These are phyloP conservation scores for Monosiga brevicollis DNA, from an alignment of 78 protist species.

Conservation along the genomic window DNA sequence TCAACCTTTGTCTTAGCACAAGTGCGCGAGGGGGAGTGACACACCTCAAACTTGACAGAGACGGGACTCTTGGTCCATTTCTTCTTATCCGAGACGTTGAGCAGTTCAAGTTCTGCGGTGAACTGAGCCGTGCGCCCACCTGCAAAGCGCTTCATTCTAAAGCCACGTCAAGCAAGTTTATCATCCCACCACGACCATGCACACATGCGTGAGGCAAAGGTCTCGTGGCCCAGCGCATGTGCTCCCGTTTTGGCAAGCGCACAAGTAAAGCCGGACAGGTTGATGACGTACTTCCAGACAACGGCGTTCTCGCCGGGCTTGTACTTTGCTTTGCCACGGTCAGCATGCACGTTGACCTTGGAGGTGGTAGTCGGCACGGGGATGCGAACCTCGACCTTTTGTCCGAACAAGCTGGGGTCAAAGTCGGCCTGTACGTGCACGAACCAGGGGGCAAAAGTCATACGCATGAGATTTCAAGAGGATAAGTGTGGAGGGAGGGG, in stretches of 20 bases:
- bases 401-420: slow-evolving; percentile 24
- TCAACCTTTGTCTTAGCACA: neutral
- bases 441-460: slow-evolving; percentile 41
- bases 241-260: too few species aligned
- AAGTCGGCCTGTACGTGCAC: slow-evolving; percentile 50
- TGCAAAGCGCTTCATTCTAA: slow-evolving; percentile 11
- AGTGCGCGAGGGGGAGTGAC: neutral
- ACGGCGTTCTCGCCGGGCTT: slow-evolving; percentile 74
- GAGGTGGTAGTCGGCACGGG: slow-evolving; percentile 93
- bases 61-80: slow-evolving; percentile 91
- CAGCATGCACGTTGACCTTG: slow-evolving; percentile 33
- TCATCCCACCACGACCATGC: neutral
- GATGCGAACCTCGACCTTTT: slow-evolving; percentile 43
- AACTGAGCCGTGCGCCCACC: slow-evolving; percentile 33
- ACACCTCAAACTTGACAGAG: slow-evolving; percentile 81
- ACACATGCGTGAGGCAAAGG: neutral
- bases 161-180: neutral
- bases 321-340: slow-evolving; percentile 84
- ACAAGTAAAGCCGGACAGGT: neutral
- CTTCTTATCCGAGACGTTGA: slow-evolving; percentile 46
- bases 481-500: neutral
- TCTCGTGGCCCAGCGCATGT: too few species aligned
- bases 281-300: slow-evolving; percentile 59
- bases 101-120: slow-evolving; percentile 75
- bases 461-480: neutral